Evolutionary conservation across 768 basidiomycete genomes (phyloP).

Genomic region (Russula emetica): DNA sequence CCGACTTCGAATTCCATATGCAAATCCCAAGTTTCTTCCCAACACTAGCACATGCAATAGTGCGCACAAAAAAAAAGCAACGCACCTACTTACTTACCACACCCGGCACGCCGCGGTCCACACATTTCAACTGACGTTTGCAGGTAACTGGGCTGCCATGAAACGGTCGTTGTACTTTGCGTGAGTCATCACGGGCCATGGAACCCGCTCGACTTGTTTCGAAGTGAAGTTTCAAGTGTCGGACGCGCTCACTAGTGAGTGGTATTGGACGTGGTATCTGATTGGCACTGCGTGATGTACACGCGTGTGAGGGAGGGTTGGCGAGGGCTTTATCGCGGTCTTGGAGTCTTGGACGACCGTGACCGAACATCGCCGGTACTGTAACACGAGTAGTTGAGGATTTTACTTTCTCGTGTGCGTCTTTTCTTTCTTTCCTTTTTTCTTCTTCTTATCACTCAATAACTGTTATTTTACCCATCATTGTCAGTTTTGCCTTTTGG

Average conservation of each 20-base stretch:
- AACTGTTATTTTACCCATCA: not conserved
- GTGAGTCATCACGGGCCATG: slow-evolving; percentile 58
- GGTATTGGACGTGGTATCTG: slow-evolving; percentile 74
- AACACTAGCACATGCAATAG: slow-evolving; percentile 32
- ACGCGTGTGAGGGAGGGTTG: slow-evolving; percentile 70
- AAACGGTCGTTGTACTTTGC: slow-evolving; percentile 84
- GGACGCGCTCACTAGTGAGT: slow-evolving; percentile 53
- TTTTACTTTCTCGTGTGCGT: slow-evolving; percentile 97
- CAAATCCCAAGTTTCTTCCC: slow-evolving; percentile 31
- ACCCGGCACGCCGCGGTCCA: too few species aligned
- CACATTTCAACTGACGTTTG: too few species aligned
- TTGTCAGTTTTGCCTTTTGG: not conserved
- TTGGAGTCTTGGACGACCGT: too few species aligned
- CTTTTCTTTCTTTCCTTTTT: slow-evolving; percentile 33
- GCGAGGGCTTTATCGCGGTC: slow-evolving; percentile 84
- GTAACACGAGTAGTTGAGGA: slow-evolving; percentile 93
- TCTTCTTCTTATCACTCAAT: not conserved
- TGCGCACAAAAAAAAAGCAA: slow-evolving; percentile 14
- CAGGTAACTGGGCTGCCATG: slow-evolving; percentile 93
- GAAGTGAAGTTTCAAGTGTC: slow-evolving; percentile 90
- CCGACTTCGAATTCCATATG: not conserved
- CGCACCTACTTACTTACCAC: not conserved
- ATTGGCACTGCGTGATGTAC: slow-evolving; percentile 66
- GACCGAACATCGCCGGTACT: too few species aligned
- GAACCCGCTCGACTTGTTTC: slow-evolving; percentile 91